Percentiles rank a stretch among this genome's conserved stretches.
Conservation (phyloP, 805 yeast genomes). For the Pichia gijzeniarum region DNA sequence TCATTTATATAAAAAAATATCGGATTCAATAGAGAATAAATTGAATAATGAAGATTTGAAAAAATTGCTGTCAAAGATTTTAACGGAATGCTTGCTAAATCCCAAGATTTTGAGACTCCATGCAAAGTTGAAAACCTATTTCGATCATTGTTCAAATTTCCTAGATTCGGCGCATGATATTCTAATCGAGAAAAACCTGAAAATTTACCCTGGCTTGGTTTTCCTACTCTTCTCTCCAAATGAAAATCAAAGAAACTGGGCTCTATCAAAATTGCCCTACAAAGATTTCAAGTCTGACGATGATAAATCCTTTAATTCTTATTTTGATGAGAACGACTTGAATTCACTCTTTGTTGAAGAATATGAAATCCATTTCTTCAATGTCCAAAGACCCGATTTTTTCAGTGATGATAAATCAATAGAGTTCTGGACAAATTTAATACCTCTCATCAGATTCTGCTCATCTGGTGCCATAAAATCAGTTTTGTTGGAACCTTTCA, state of each 20-base stretch:
- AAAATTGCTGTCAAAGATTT: constrained; percentile 24
- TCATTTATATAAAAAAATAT: constrained; percentile 14
- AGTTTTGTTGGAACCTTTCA: constrained; percentile 23
- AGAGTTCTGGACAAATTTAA: constrained; percentile 42
- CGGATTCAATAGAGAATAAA: constrained; percentile 20
- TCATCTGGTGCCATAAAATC: constrained; percentile 31
- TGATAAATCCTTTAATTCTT: background rate
- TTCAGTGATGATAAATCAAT: constrained; percentile 38
- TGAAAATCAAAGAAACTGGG: constrained; percentile 42
- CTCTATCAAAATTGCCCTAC: constrained; percentile 29
- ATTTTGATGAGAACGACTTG: constrained; percentile 18
- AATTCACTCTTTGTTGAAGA: constrained; percentile 47
- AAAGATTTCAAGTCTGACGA: constrained; percentile 7
- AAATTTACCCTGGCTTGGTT: constrained; percentile 43
- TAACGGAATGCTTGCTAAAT: constrained; percentile 45
- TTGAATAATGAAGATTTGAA: constrained; percentile 10
- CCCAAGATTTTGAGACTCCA: constrained; percentile 44
- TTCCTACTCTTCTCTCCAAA: constrained; percentile 52
- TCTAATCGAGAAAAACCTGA: constrained; percentile 17
- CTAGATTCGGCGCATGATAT: constrained; percentile 12
- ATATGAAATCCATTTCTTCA: constrained; percentile 42
- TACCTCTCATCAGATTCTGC: constrained; percentile 32
- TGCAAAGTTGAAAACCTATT: constrained; percentile 30
- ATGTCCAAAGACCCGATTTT: constrained; percentile 46
- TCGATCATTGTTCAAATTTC: constrained; percentile 32